phyloP scores from a whole-genome alignment of 2,329 filamentous ascomycete species.

The Orbilia ellipsospora region DNA sequence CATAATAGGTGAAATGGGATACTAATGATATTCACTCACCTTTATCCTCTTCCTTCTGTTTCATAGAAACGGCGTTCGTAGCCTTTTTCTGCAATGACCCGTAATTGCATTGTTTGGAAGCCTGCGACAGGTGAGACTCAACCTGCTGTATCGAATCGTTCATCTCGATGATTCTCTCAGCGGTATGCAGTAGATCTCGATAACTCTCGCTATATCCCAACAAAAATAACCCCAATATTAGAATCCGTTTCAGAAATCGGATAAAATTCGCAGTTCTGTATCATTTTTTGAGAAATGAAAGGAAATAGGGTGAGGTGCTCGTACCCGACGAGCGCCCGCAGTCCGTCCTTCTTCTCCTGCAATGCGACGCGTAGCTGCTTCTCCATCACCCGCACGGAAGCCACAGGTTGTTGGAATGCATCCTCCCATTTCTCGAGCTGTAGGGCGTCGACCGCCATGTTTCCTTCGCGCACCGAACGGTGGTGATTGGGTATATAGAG shows the following conservation, averaged over 20 bases:
- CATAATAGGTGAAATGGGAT: neutral
- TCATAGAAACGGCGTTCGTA: constrained; percentile 63
- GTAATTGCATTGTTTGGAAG: constrained; percentile 72
- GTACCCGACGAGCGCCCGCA: constrained; percentile 74
- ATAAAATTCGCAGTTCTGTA: constrained; percentile 16
- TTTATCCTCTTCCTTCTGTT: constrained; percentile 61
- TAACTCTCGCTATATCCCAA: constrained; percentile 69
- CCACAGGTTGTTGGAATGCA: constrained; percentile 72
- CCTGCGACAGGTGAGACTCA: constrained; percentile 68
- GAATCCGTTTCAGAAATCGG: constrained; percentile 3
- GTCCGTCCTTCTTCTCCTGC: constrained; percentile 73
- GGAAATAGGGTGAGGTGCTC: constrained; percentile 54
- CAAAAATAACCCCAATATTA: constrained; percentile 14
- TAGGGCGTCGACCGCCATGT: constrained; percentile 69
- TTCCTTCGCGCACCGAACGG: neutral
- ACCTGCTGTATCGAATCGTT: constrained; percentile 70
- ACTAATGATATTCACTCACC: constrained; percentile 55
- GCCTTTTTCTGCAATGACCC: constrained; percentile 68
- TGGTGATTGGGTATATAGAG: neutral
- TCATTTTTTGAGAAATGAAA: neutral
- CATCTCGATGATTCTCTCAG: constrained; percentile 75
- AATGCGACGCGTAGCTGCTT: constrained; percentile 73
- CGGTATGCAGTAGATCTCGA: constrained; percentile 73
- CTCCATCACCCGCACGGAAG: constrained; percentile 72
- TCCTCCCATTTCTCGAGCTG: constrained; percentile 74